Conservation (phyloP, 2,329 filamentous ascomycete genomes). For the Fusarium begoniae region DNA sequence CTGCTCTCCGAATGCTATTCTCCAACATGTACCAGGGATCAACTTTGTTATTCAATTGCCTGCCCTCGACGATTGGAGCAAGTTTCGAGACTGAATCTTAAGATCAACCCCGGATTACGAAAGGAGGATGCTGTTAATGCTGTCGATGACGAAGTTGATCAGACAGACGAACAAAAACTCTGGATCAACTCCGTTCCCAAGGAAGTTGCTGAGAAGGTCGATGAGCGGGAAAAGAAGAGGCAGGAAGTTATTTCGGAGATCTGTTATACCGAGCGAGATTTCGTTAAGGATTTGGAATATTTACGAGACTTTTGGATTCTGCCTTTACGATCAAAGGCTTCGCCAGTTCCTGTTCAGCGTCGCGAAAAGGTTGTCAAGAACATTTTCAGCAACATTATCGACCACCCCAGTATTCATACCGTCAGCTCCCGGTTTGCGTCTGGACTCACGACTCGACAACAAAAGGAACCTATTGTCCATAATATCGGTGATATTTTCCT, state of each 20-base stretch:
- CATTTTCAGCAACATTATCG: slow-evolving; percentile 95
- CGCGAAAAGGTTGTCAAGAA: slow-evolving; percentile 91
- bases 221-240: slow-evolving; percentile 93
- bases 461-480: slow-evolving; percentile 86
- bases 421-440: slow-evolving; percentile 92
- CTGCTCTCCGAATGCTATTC: slow-evolving; percentile 97
- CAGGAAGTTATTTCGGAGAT: slow-evolving; percentile 98
- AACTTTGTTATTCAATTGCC: slow-evolving; percentile 97
- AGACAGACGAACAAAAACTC: slow-evolving; percentile 94
- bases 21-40: slow-evolving; percentile 93
- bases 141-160: slow-evolving; percentile 82
- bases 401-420: slow-evolving; percentile 80
- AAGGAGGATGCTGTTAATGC: slow-evolving; percentile 64
- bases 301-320: slow-evolving; percentile 98
- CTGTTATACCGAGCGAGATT: slow-evolving; percentile 98
- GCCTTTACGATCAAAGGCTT: slow-evolving; percentile 81
- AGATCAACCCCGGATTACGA: slow-evolving; percentile 88
- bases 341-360: slow-evolving; percentile 87
- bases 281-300: slow-evolving; percentile 98
- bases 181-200: slow-evolving; percentile 99
- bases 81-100: slow-evolving; percentile 91
- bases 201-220: slow-evolving; percentile 89
- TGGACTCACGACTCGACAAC: slow-evolving; percentile 87
- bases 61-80: slow-evolving; percentile 94
- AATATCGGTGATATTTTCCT: slow-evolving; percentile 95